phyloP scores from a whole-genome alignment of 257 asterid species.

The Solanum corneliomulleri region DNA sequence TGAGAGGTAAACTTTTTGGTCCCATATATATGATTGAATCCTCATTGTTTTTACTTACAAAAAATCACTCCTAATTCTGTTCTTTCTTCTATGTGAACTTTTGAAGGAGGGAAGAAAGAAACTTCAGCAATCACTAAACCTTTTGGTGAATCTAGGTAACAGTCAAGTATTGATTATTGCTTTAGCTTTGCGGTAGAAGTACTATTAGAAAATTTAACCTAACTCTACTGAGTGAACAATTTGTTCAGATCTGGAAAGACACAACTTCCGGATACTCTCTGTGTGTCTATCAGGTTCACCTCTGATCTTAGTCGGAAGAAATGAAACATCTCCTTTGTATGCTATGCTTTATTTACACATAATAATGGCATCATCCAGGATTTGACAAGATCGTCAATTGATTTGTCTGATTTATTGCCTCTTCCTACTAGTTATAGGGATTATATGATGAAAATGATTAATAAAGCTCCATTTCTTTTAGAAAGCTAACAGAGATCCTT shows the following conservation, averaged over 20 bases:
- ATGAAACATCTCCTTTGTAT: background rate
- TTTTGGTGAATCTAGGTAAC: slow-evolving; percentile 91
- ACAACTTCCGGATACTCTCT: background rate
- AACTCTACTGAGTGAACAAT: slow-evolving; percentile 5
- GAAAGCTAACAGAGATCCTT: background rate
- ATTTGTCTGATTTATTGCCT: slow-evolving; percentile 25
- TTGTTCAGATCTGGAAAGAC: slow-evolving; percentile 79
- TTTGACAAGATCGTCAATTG: background rate
- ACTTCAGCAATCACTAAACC: slow-evolving; percentile 80
- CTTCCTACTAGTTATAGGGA: slow-evolving; percentile 44
- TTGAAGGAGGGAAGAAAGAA: slow-evolving; percentile 65
- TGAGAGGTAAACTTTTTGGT: slow-evolving; percentile 44
- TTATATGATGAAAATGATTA: background rate
- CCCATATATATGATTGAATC: background rate
- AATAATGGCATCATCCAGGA: background rate
- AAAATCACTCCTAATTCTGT: background rate
- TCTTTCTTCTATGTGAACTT: background rate
- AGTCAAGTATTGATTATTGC: background rate
- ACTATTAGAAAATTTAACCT: background rate
- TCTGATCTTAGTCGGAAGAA: background rate
- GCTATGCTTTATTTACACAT: background rate
- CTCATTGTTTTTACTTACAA: background rate
- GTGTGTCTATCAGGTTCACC: slow-evolving; percentile 36
- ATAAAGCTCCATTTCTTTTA: background rate
- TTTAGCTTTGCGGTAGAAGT: background rate